Evolutionary conservation across 164 flowering plant genomes (phyloP), one percentile per base, ranked within the genome.

Genomic region (Sedum album): DNA sequence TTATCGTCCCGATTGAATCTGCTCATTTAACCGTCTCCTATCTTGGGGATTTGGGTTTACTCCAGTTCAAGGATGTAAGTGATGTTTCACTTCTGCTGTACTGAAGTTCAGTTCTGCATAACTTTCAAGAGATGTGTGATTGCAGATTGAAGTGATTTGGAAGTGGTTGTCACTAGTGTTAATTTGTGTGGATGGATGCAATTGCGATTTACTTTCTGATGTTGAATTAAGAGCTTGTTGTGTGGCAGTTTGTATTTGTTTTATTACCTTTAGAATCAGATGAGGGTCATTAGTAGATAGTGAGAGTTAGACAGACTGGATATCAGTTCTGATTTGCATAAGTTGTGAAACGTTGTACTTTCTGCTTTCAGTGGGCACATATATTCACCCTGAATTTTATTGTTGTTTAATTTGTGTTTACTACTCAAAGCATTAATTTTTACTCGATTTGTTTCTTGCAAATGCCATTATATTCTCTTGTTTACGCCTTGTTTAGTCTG

Each of bases 1-100:
- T 94, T 79, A 94, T 94, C 79, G 77, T 94, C 75, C 97, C 98
- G 38, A 79, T 89, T 57, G 98, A 94, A 67, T 87, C 98, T 41
- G 85, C 96, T 75, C 96, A 90, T 65, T 83, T 69, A 53, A 82
- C 95, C 72, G 78, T 89, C 77, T 82, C 93, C 18, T 91, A 88
- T 68, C 89, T 94, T 68, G 98, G 98, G 1, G 90, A 88, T 35
- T 79, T 89, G 67, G 98, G 96, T 70, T 88, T 91, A 63, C 31
- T 94, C 49, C 98, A 94, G 73, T 91, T 94, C 85, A 89, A 90
- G 81, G 98, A 94, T 69, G 98, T 94, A 41, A 64, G 23, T 23
- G n/a, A 10, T 61, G 25, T 26, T 53, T 68, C 41, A n/a, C 46
- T n/a, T 66, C 53, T n/a, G n/a, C n/a, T n/a, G n/a, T n/a, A n/a